Evolutionary conservation across 805 yeast species (phyloP), one percentile per base, ranked within the genome.

Genomic region (Nakazawaea populi): DNA sequence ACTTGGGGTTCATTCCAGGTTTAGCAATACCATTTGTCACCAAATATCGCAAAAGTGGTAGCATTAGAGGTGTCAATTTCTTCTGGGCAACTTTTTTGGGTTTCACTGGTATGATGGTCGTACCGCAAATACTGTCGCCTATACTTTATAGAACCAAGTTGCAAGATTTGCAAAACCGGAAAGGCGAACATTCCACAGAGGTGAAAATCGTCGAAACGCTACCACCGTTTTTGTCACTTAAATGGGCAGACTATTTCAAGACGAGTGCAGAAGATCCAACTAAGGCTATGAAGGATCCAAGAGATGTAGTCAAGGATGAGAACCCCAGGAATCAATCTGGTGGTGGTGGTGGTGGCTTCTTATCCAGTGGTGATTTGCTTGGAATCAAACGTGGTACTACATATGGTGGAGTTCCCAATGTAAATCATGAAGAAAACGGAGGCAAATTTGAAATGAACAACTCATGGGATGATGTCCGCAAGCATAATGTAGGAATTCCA

Each of bases 261-360:
- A 63, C 71, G 52, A 75, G 87, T 0, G 68, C 73, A 38, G 70
- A 70, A 14, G 77, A 83, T 56, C 81, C 84, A 0, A 72, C 70
- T 24, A 71, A 71, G 46, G 69, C 77, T 38, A 64, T 84, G 56
- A 76, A 76, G 49, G 85, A 84, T 58, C 90, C 90, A 5, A 66
- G 74, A 57, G 58, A 60, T 0, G 57, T 55, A 4, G 37, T 34
- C 1, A 5, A 41, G 3, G 44, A 28, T 28, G 35, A 42, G 36
- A 9, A 32, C 11, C 37, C 11, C 10, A 11, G 32, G 27, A 24
- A 35, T 4, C 18, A 35, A 9, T 35, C 44, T 4, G 52, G 52
- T 7, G 24, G 24, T 18, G 24, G 24, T 18, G 24, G 24, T 18
- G 24, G 24, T 18, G 24, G 24, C 24, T 49, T 49, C 14, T 11